Evolutionary conservation across 148 eudicot genomes (phyloP).

Genomic region (Mesembryanthemum crystallinum): DNA sequence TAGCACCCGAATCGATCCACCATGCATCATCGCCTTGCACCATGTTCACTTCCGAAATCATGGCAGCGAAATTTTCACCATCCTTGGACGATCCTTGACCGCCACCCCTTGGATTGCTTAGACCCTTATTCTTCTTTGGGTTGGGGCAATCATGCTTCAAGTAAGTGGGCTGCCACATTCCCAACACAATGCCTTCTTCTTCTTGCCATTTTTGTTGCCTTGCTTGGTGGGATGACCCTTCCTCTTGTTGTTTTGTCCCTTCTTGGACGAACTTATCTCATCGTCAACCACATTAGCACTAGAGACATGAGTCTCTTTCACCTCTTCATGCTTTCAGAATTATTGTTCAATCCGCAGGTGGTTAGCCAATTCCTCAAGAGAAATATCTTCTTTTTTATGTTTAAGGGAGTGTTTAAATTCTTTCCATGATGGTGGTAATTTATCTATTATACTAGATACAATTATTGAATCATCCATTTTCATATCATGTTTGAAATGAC

Average conservation of each 20-base stretch:
- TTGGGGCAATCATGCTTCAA: too few species aligned
- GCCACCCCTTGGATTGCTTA: not conserved
- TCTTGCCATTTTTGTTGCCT: not conserved
- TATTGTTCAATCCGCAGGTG: conserved; percentile 1
- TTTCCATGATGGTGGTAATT: not conserved
- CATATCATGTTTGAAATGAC: conserved; percentile 2
- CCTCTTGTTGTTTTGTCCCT: too few species aligned
- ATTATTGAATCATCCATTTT: too few species aligned
- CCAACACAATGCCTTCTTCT: not conserved
- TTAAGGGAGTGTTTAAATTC: not conserved
- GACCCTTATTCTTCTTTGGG: not conserved
- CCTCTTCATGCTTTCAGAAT: not conserved
- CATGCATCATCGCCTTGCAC: too few species aligned
- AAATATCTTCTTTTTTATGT: conserved; percentile 13
- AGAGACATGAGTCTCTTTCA: not conserved
- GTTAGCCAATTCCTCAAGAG: conserved; percentile 4
- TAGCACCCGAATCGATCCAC: too few species aligned
- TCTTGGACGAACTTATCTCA: too few species aligned
- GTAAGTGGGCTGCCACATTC: not conserved
- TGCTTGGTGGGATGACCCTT: not conserved
- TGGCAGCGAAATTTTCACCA: not conserved
- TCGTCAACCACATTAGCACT: too few species aligned
- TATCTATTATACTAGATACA: too few species aligned
- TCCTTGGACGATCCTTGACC: not conserved
- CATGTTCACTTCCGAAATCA: not conserved